These are phyloP conservation scores for Saccharomyces hybrid DNA, from an alignment of 1,139 yeast species.

Conservation along the genomic window DNA sequence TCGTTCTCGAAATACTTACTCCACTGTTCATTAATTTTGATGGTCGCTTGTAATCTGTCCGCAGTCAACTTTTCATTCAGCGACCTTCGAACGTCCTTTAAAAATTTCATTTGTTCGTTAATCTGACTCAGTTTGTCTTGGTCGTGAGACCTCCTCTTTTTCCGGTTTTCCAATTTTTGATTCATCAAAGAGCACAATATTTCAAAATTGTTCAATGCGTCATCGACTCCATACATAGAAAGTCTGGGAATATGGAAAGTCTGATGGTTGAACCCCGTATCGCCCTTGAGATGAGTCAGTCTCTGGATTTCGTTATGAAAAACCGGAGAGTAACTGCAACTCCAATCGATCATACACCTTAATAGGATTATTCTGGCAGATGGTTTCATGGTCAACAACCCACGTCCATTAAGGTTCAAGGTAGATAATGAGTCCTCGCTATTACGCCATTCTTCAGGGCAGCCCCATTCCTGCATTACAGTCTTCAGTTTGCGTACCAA, in stretches of 20 bases:
- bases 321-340: constrained; percentile 37
- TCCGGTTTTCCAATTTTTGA: constrained; percentile 3
- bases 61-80: constrained; percentile 5
- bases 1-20: constrained; percentile 20
- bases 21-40: constrained; percentile 15
- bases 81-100: constrained; percentile 11
- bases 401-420: constrained; percentile 24
- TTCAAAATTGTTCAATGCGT: constrained; percentile 12
- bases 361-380: constrained; percentile 41
- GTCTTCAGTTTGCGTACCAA: constrained; percentile 17
- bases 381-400: constrained; percentile 41
- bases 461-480: constrained; percentile 31
- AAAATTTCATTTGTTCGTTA: constrained; percentile 13
- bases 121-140: background rate
- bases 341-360: constrained; percentile 43
- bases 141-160: constrained; percentile 2
- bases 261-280: constrained; percentile 21
- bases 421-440: constrained; percentile 4
- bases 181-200: background rate
- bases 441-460: constrained; percentile 43
- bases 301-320: constrained; percentile 35
- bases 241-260: constrained; percentile 24
- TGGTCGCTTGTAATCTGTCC: background rate
- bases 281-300: constrained; percentile 22
- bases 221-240: constrained; percentile 18